Evolutionary conservation across 2,329 filamentous ascomycete genomes (phyloP).

Genomic region (Fusarium irregulare): DNA sequence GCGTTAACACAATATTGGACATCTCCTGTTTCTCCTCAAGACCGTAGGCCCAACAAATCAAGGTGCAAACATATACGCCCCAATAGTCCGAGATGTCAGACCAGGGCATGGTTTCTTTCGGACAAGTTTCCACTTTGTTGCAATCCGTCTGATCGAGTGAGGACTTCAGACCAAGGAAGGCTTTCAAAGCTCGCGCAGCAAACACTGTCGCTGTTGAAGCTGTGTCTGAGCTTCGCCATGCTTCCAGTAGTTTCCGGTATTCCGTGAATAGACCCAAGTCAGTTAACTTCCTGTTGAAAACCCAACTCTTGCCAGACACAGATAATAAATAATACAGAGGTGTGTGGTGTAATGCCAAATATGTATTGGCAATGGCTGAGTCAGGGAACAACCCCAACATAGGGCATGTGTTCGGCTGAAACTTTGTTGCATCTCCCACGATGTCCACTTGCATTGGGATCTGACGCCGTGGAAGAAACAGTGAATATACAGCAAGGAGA

Average conservation of each 20-base stretch:
- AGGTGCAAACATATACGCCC: slow-evolving; percentile 66
- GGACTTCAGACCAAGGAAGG: slow-evolving; percentile 53
- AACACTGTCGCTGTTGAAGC: slow-evolving; percentile 61
- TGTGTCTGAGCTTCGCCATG: slow-evolving; percentile 59
- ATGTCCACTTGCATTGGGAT: slow-evolving; percentile 44
- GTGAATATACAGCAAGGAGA: slow-evolving; percentile 54
- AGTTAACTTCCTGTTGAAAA: slow-evolving; percentile 66
- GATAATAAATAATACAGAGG: slow-evolving; percentile 69
- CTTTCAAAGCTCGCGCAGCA: slow-evolving; percentile 63
- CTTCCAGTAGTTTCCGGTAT: slow-evolving; percentile 59
- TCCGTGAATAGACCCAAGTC: slow-evolving; percentile 57
- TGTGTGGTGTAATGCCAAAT: slow-evolving; percentile 67
- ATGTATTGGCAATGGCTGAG: slow-evolving; percentile 62
- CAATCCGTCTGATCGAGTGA: background rate
- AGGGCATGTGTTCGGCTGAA: slow-evolving; percentile 41
- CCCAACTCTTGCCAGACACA: slow-evolving; percentile 68
- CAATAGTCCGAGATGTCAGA: slow-evolving; percentile 63
- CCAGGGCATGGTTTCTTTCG: slow-evolving; percentile 34
- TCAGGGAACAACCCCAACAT: slow-evolving; percentile 58
- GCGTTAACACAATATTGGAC: slow-evolving; percentile 37
- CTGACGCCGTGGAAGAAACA: slow-evolving; percentile 53
- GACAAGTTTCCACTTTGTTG: slow-evolving; percentile 9
- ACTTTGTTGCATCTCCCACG: slow-evolving; percentile 39
- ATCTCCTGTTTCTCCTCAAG: slow-evolving; percentile 46
- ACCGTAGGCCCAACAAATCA: slow-evolving; percentile 70